Evolutionary conservation across 345 rosid genomes (phyloP), one percentile per base, ranked within the genome.

Genomic region (Euclidium syriacum): DNA sequence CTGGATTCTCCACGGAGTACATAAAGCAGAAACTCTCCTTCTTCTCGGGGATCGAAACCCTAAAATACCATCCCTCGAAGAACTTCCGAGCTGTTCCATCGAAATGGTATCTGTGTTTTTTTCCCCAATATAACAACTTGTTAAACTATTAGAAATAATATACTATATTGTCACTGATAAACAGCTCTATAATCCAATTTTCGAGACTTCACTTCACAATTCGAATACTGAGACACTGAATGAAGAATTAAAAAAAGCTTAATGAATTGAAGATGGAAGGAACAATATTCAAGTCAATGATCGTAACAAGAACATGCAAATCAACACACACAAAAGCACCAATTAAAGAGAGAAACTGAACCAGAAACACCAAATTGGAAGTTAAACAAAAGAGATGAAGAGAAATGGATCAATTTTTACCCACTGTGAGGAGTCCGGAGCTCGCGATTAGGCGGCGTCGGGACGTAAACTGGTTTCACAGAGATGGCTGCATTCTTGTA

Each of bases 1-100:
- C 82, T 2, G 98, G 98, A 72, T 77, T 92, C 80, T 89, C 96
- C 49, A 89, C 78, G 0, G 96, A 77, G 56, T 89, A 92, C 94
- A 92, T 92, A 70, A 92, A 86, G 75, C 96, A 92, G 80, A 92
- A 92, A 62, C 94, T 92, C 80, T 92, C 91, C 48, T 40, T 81
- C 62, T 66, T 67, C 77, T 89, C 91, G 23, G 98, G 96, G 17
- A 92, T 87, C 7, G 98, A 79, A 30, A 92, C 88, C 73, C 78
- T 92, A 64, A 92, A 92, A 73, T 92, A 92, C 98, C 98, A 92
- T 43, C 98, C 96, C 71, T 92, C 96, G 10, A 92, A 92, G 73
- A 89, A 92, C 46, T 57, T 76, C 35, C 96, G 50, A 14, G 74
- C 36, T 12, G 78, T 85, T 65, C 98, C 96, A 77, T 92, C 95